Conservation (phyloP, 768 basidiomycete species). For the Pisolithus albus region DNA sequence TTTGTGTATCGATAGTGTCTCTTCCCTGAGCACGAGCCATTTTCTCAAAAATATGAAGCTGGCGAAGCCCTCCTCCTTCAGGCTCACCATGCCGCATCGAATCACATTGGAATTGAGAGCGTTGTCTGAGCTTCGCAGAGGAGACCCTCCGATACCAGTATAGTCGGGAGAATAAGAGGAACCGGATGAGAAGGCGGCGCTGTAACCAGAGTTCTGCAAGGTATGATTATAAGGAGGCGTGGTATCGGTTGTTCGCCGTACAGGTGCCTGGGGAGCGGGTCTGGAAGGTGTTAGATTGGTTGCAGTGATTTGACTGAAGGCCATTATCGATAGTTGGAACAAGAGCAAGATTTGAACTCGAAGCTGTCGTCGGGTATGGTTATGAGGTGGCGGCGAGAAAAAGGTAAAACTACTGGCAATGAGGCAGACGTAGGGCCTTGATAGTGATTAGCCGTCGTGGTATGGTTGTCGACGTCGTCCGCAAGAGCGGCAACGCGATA, state of each 20-base stretch:
- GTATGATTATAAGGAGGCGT: slow-evolving; percentile 31
- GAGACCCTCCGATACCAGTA: slow-evolving; percentile 77
- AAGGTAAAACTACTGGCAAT: background rate
- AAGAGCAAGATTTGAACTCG: slow-evolving; percentile 3
- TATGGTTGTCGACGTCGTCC: background rate
- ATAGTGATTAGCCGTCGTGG: background rate
- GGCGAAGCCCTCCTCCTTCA: slow-evolving; percentile 93
- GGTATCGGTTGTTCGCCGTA: slow-evolving; percentile 39
- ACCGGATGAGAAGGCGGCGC: slow-evolving; percentile 47
- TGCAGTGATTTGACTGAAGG: slow-evolving; percentile 43
- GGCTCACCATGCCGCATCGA: slow-evolving; percentile 65
- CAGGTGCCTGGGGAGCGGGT: slow-evolving; percentile 68
- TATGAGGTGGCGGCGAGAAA: too few species aligned
- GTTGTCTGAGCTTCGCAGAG: slow-evolving; percentile 43
- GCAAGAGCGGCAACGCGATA: background rate
- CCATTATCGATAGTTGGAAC: slow-evolving; percentile 29
- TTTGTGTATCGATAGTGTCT: slow-evolving; percentile 77
- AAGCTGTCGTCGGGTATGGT: too few species aligned
- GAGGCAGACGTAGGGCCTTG: background rate
- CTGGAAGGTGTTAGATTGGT: slow-evolving; percentile 69
- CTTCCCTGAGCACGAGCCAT: slow-evolving; percentile 82
- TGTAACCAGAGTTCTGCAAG: slow-evolving; percentile 52
- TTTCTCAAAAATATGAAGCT: slow-evolving; percentile 90
- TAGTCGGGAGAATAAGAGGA: slow-evolving; percentile 64
- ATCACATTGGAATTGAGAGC: slow-evolving; percentile 41